These are phyloP conservation scores for Tremella yokohamensis DNA, from an alignment of 768 basidiomycete genomes.

Conservation along the genomic window DNA sequence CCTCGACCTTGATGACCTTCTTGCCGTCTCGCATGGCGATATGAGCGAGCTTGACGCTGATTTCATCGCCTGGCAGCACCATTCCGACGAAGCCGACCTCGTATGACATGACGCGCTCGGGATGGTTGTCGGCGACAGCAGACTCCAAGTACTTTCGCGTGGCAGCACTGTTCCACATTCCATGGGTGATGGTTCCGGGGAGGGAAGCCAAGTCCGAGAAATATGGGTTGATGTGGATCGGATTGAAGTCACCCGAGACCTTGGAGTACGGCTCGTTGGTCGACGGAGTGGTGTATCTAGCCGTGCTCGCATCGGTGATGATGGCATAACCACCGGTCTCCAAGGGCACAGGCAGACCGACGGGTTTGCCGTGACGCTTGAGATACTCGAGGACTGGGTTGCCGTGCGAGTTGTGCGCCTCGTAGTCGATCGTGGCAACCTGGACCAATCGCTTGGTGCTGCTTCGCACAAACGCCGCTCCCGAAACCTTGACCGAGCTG, in stretches of 20 bases:
- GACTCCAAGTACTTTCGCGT: constrained; percentile 89
- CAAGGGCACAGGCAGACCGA: constrained; percentile 73
- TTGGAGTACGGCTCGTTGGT: constrained; percentile 95
- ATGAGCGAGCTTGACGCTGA: constrained; percentile 82
- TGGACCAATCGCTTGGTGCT: constrained; percentile 83
- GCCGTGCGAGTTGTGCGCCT: constrained; percentile 79
- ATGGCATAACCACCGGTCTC: constrained; percentile 83
- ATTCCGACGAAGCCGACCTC: constrained; percentile 95
- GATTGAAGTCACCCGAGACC: constrained; percentile 97
- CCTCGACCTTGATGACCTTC: constrained; percentile 84
- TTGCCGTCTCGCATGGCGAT: constrained; percentile 88
- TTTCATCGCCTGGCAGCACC: constrained; percentile 85
- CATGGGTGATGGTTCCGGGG: constrained; percentile 95
- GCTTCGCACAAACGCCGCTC: constrained; percentile 81
- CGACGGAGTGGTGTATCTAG: constrained; percentile 73
- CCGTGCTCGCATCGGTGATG: constrained; percentile 60
- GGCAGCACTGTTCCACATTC: constrained; percentile 93
- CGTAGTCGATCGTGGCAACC: constrained; percentile 81
- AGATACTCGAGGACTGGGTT: constrained; percentile 92
- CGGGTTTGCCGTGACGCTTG: constrained; percentile 77
- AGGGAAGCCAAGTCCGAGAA: constrained; percentile 90
- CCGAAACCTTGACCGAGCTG: constrained; percentile 72
- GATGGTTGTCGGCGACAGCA: constrained; percentile 85
- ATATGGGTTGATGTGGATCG: constrained; percentile 97
- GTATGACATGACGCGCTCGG: constrained; percentile 87